Evolutionary conservation across 306 rosid species (phyloP).

Genomic region (Cucurbita moschata): DNA sequence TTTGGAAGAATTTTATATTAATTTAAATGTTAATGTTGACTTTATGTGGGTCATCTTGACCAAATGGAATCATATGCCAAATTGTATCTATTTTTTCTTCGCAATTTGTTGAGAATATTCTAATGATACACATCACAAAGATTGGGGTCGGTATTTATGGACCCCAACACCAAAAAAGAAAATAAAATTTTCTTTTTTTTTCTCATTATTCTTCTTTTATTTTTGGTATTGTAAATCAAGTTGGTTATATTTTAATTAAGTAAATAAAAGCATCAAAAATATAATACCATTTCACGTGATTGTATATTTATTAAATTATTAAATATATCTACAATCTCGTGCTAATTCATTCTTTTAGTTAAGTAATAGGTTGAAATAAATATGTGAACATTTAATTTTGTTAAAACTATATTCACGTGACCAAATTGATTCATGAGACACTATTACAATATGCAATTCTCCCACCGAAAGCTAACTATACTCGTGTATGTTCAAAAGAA

Average conservation of each 20-base stretch:
- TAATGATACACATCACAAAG: not conserved
- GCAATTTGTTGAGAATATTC: constrained; percentile 3
- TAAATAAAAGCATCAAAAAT: not conserved
- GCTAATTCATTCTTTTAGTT: no score
- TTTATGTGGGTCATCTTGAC: not conserved
- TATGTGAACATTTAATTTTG: no score
- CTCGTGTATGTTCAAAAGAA: not conserved
- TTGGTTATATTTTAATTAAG: not conserved
- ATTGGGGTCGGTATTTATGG: not conserved
- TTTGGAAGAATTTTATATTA: not conserved
- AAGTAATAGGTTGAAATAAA: no score
- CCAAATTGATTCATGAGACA: not conserved
- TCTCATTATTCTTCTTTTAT: not conserved
- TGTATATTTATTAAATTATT: no score
- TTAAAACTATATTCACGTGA: not conserved
- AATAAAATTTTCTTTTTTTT: not conserved
- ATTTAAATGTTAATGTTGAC: constrained; percentile 2
- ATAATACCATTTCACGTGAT: not conserved
- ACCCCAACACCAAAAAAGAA: not conserved
- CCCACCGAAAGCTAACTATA: not conserved
- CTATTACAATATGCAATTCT: not conserved
- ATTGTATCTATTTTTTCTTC: not conserved
- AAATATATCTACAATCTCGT: no score
- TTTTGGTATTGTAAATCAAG: not conserved
- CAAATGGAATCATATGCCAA: constrained; percentile 1